These are phyloP conservation scores for Glutinoglossum americanum DNA, from an alignment of 495 filamentous ascomycete genomes.

Conservation along the genomic window DNA sequence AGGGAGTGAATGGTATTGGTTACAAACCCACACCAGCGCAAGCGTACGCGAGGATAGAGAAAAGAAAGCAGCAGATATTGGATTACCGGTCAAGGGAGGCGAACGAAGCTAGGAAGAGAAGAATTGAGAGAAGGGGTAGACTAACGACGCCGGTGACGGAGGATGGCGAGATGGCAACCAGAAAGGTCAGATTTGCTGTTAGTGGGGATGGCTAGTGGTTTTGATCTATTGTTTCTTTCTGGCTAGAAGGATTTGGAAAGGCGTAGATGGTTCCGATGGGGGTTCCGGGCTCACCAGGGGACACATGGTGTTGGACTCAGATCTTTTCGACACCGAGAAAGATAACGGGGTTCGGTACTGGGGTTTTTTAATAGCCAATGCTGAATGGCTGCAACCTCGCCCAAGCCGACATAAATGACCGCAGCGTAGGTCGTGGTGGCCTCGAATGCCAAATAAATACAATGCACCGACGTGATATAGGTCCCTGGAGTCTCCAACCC, in stretches of 20 bases:
- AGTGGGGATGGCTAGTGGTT: background rate
- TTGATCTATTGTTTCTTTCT: background rate
- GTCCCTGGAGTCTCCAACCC: background rate
- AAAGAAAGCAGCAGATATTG: slow-evolving; percentile 56
- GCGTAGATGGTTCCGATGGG: background rate
- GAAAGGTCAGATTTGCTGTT: slow-evolving; percentile 1
- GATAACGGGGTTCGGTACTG: background rate
- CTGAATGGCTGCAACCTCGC: background rate
- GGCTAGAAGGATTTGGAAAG: background rate
- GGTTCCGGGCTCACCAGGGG: background rate
- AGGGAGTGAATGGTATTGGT: slow-evolving; percentile 51
- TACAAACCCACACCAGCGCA: slow-evolving; percentile 75
- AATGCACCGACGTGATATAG: background rate
- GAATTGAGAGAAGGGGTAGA: slow-evolving; percentile 34
- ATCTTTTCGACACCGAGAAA: background rate
- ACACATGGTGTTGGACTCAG: background rate
- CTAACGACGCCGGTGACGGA: slow-evolving; percentile 9
- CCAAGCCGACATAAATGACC: background rate
- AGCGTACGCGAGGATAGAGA: slow-evolving; percentile 52
- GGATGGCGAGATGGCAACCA: background rate
- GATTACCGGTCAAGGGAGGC: slow-evolving; percentile 72
- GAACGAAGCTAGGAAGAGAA: slow-evolving; percentile 54
- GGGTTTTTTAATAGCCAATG: background rate
- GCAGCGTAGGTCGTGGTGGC: background rate
- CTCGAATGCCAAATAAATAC: too few species aligned